Base-by-base conservation (phyloP, 257 asterid genomes). In the Prunella vulgaris region DNA sequence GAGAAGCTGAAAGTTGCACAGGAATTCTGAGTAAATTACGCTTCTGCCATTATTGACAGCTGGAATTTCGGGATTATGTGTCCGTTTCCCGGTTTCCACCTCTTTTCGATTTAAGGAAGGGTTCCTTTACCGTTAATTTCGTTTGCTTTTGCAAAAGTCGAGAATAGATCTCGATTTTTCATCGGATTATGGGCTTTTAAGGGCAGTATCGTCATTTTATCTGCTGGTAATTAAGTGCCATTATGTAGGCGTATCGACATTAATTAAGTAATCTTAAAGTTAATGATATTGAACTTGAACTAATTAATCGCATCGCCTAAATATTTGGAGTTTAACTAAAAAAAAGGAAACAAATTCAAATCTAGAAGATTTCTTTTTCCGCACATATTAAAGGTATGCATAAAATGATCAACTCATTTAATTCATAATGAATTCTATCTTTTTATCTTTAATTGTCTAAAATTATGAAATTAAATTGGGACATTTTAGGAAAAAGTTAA, bases 51-150 rank as follows among this genome's bases (percentile, higher is more conserved):
- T 57, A 0, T 44, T 0, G 42, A 66, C 81, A 81, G 68, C 81
- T 81, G 79, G 81, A 78, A 53, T 52, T 63, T 64, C 18, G 51
- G 28, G 61, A 10, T 68, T 51, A 2, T 63, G 33, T 53, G 57
- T 35, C 74, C 37, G 54, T 42, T 60, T 14, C 8, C 73, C 67
- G 66, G 73, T 74, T 30, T 7, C 1, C 14, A 15, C 40, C 65
- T 40, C n/a, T 21, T 13, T 58, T 48, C 25, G 64, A 17, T 46
- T 35, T 10, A 48, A 8, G 67, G 57, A 38, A 8, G 13, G 30
- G 25, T 46, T 35, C 51, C 33, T 74, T 56, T 54, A 44, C 84
- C 79, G 83, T 78, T 78, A 75, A 76, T 81, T 75, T 75, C 79
- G 85, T 75, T 72, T 72, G 73, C 75, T 70, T 74, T 80, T 33